phyloP scores from a whole-genome alignment of 106 monocot genomes.

The Posidonia australis region DNA sequence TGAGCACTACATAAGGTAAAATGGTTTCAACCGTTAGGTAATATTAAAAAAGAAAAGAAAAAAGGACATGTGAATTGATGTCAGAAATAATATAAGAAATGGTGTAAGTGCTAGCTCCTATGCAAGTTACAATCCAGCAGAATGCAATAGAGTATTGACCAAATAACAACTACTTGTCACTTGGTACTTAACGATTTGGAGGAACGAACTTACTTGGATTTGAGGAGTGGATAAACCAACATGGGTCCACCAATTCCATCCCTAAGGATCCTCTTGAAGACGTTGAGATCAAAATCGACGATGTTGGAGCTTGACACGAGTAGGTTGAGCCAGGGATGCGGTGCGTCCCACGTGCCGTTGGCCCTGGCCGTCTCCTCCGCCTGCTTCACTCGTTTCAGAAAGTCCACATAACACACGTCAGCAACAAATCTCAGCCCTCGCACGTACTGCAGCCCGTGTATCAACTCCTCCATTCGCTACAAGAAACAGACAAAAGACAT shows the following conservation, averaged over 20 bases:
- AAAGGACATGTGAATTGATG: too few species aligned
- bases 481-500: background rate
- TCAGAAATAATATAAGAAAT: too few species aligned
- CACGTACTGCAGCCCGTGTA: constrained; percentile 39
- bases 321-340: constrained; percentile 94
- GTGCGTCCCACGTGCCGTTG: constrained; percentile 65
- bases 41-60: too few species aligned
- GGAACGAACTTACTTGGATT: constrained; percentile 38
- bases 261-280: constrained; percentile 48
- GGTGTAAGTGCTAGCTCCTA: too few species aligned
- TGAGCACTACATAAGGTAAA: too few species aligned
- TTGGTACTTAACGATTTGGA: background rate
- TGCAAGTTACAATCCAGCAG: too few species aligned
- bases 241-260: constrained; percentile 84
- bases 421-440: constrained; percentile 56
- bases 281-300: constrained; percentile 53
- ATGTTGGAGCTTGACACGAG: constrained; percentile 57
- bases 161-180: too few species aligned
- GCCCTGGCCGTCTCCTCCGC: constrained; percentile 61
- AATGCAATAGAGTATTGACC: too few species aligned
- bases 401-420: constrained; percentile 63
- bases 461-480: constrained; percentile 44
- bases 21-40: too few species aligned
- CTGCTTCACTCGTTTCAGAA: constrained; percentile 65
- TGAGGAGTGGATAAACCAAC: constrained; percentile 76